These are phyloP conservation scores for Acmispon strigosus DNA, from an alignment of 306 rosid genomes.

Conservation along the genomic window DNA sequence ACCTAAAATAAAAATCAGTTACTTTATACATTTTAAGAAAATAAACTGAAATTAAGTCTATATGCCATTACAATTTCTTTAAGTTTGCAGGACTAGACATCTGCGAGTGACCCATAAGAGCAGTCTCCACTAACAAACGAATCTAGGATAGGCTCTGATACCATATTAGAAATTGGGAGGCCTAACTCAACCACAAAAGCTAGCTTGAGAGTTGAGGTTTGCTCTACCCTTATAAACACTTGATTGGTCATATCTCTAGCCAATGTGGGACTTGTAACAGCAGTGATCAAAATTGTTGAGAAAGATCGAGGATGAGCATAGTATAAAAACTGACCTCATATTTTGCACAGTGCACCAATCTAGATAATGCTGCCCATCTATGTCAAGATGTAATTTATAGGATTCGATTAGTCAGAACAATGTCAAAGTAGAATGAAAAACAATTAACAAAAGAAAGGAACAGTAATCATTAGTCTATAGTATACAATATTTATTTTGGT, in stretches of 20 bases:
- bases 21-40: no score
- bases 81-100: no score
- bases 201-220: no score
- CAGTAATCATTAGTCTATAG: background rate
- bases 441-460: background rate
- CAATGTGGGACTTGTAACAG: no score
- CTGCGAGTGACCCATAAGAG: no score
- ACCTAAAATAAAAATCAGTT: background rate
- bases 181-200: no score
- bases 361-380: constrained; percentile 78
- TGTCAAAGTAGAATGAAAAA: background rate
- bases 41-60: background rate
- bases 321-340: constrained; percentile 57
- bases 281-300: constrained; percentile 1
- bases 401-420: constrained; percentile 14
- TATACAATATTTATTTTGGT: background rate
- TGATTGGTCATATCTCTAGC: no score
- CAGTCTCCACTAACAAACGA: no score
- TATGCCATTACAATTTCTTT: background rate
- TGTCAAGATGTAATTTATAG: constrained; percentile 18
- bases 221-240: no score
- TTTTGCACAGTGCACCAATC: constrained; percentile 93
- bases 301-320: constrained; percentile 9
- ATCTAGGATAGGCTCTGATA: no score
- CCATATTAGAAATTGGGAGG: no score